These are phyloP conservation scores for Obelidium mucronatum DNA, from an alignment of 192 early-diverging fungal species.

Conservation along the genomic window DNA sequence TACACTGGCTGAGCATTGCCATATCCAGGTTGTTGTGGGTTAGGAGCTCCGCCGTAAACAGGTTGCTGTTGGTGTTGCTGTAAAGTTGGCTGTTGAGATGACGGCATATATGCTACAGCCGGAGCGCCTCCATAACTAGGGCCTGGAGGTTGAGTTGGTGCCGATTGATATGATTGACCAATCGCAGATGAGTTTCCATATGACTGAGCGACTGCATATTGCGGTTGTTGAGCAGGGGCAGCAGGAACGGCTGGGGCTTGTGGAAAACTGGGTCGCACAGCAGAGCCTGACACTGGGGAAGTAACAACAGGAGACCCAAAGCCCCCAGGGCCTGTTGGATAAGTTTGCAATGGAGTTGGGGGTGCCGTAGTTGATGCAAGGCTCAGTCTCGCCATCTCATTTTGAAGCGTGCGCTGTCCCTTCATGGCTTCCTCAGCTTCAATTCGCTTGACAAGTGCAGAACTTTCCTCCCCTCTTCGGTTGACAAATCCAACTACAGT, in stretches of 20 bases:
- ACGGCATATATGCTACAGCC: constrained; percentile 10
- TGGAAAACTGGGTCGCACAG: not conserved
- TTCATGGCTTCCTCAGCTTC: constrained; percentile 59
- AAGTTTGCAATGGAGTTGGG: not conserved
- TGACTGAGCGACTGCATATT: not conserved
- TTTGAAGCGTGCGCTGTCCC: constrained; percentile 68
- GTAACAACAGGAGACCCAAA: not conserved
- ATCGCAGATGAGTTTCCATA: not conserved
- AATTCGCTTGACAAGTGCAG: constrained; percentile 58
- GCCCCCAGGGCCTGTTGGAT: not conserved
- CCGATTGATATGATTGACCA: constrained; percentile 25
- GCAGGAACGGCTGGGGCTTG: not conserved
- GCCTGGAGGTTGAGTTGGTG: constrained; percentile 37
- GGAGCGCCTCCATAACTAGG: constrained; percentile 32
- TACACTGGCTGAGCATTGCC: constrained; percentile 28
- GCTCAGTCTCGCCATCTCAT: constrained; percentile 62
- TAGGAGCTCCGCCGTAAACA: constrained; percentile 28
- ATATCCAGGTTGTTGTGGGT: constrained; percentile 28
- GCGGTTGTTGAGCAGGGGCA: not conserved
- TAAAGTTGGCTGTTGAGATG: constrained; percentile 19
- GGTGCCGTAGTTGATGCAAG: constrained; percentile 16
- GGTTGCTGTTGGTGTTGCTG: constrained; percentile 35
- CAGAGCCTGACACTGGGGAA: constrained; percentile 1
- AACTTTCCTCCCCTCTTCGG: constrained; percentile 67
- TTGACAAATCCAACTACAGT: constrained; percentile 65